A percentile compares a stretch with the other conserved stretches of the same genome.
Evolutionary conservation across 148 eudicot genomes (phyloP).

Genomic region (Nepenthes mirabilis): DNA sequence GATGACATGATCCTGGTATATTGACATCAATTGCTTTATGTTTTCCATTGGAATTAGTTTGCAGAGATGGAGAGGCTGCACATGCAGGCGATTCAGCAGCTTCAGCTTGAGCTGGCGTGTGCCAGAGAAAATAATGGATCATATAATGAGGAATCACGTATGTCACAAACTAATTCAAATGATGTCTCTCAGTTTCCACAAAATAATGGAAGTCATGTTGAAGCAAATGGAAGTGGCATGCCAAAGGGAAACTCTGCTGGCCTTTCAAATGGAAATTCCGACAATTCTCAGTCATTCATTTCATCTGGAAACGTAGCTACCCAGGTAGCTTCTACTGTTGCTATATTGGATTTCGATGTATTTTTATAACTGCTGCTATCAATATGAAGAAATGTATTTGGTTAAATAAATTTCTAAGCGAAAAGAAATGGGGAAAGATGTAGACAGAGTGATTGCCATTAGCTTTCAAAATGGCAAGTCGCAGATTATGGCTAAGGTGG

Average conservation of each 20-base stretch:
- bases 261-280: conserved; percentile 44
- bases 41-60: conserved; percentile 34
- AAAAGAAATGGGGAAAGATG: too few relatives aligned
- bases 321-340: conserved; percentile 29
- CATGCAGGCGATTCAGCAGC: conserved; percentile 55
- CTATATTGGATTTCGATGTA: neutral
- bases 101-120: conserved; percentile 67
- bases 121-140: conserved; percentile 44
- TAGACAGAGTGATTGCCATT: too few relatives aligned
- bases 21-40: neutral
- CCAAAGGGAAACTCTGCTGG: conserved; percentile 26
- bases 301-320: conserved; percentile 36
- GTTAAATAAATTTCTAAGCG: too few relatives aligned
- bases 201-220: conserved; percentile 40
- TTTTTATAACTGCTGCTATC: too few relatives aligned
- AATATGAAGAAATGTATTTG: too few relatives aligned
- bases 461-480: too few relatives aligned
- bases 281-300: conserved; percentile 23
- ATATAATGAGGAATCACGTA: conserved; percentile 28
- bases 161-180: conserved; percentile 27
- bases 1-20: neutral
- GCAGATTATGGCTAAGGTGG: too few relatives aligned
- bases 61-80: conserved; percentile 88
- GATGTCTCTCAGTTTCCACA: conserved; percentile 44
- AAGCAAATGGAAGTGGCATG: conserved; percentile 34